Evolutionary conservation across 2,329 filamentous ascomycete genomes (phyloP).

Genomic region (Diaporthe sp.): DNA sequence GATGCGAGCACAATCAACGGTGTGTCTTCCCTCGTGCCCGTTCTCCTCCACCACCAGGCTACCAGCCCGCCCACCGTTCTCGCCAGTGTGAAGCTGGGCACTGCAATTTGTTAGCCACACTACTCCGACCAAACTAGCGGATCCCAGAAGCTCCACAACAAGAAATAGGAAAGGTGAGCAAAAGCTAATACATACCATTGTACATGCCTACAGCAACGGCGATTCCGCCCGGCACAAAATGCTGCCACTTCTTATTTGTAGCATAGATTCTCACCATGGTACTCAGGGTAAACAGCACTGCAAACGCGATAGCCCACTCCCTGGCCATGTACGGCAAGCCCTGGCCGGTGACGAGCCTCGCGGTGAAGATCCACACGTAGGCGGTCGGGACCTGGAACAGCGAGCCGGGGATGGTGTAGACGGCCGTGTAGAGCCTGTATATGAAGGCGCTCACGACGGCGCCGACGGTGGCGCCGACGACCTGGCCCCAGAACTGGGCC

Average conservation of each 20-base stretch:
- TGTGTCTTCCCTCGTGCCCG: slow-evolving; percentile 70
- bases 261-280: slow-evolving; percentile 78
- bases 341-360: slow-evolving; percentile 89
- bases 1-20: slow-evolving; percentile 89
- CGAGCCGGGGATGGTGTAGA: slow-evolving; percentile 89
- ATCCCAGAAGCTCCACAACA: too few relatives aligned
- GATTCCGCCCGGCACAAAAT: slow-evolving; percentile 89
- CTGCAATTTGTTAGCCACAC: slow-evolving; percentile 48
- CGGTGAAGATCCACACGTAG: slow-evolving; percentile 98
- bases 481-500: slow-evolving; percentile 96
- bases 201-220: slow-evolving; percentile 88
- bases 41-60: slow-evolving; percentile 81
- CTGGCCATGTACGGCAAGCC: slow-evolving; percentile 87
- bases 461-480: slow-evolving; percentile 89
- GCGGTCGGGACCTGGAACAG: slow-evolving; percentile 95
- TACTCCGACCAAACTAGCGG: too few relatives aligned
- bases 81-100: slow-evolving; percentile 93
- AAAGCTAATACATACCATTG: slow-evolving; percentile 9
- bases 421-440: slow-evolving; percentile 87
- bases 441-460: slow-evolving; percentile 88
- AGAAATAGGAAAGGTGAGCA: not conserved
- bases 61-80: slow-evolving; percentile 82
- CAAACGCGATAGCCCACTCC: slow-evolving; percentile 83
- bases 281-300: slow-evolving; percentile 76
- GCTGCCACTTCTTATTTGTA: slow-evolving; percentile 73